Conservation (phyloP, 331 rosid species). For the Acacia concinna region DNA sequence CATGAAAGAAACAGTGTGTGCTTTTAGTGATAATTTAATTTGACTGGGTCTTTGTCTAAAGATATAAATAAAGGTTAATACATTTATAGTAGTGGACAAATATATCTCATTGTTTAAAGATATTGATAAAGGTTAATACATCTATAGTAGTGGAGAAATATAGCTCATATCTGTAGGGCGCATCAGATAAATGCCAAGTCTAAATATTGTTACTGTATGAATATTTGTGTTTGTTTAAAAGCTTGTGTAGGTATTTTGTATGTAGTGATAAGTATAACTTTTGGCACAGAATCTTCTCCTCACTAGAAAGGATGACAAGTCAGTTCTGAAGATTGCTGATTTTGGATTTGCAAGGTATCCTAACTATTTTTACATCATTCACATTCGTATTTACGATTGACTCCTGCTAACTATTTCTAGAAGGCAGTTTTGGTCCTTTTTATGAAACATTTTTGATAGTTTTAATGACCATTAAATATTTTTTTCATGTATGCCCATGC, state of each 20-base stretch:
- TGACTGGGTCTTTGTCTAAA: neutral
- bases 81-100: neutral
- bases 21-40: neutral
- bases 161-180: neutral
- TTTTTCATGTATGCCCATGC: too few species aligned
- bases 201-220: slow-evolving; percentile 18
- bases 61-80: neutral
- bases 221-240: slow-evolving; percentile 39
- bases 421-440: too few species aligned
- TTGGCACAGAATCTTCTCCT: slow-evolving; percentile 97
- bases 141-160: slow-evolving; percentile 3
- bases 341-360: slow-evolving; percentile 97
- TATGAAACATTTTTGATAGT: too few species aligned
- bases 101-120: neutral
- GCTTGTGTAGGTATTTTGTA: slow-evolving; percentile 42
- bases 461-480: too few species aligned
- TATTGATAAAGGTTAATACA: neutral
- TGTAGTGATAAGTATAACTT: slow-evolving; percentile 43
- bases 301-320: slow-evolving; percentile 61
- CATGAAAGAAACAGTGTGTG: neutral
- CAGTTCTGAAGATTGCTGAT: slow-evolving; percentile 96
- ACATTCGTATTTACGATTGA: slow-evolving; percentile 11
- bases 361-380: slow-evolving; percentile 21
- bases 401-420: neutral
- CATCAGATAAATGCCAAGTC: neutral